These are phyloP conservation scores for Eucalyptus erythrocorys DNA, from an alignment of 345 rosid genomes.

Conservation along the genomic window DNA sequence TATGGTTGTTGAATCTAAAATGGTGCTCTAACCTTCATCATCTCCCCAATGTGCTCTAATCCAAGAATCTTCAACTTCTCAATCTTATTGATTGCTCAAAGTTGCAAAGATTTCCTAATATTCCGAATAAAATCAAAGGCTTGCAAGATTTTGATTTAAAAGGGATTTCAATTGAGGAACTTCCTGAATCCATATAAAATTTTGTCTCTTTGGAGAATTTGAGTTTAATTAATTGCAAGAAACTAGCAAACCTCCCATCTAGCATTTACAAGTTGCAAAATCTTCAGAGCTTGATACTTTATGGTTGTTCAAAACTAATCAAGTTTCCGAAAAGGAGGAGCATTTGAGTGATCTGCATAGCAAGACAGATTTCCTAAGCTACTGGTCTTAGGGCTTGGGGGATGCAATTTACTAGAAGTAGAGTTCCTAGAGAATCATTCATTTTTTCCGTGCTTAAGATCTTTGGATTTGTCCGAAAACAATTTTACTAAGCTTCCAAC, in stretches of 20 bases:
- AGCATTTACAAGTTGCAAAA: neutral
- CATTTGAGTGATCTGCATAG: neutral
- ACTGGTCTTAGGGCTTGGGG: fast-evolving
- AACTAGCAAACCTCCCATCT: neutral
- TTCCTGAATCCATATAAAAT: neutral
- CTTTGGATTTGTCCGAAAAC: fast-evolving
- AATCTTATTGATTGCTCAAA: neutral
- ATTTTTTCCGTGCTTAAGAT: fast-evolving
- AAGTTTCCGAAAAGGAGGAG: neutral
- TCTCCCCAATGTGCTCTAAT: fast-evolving
- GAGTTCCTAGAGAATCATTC: neutral
- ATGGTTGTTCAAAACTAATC: neutral
- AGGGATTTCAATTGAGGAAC: neutral
- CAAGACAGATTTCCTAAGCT: neutral
- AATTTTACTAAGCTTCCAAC: neutral
- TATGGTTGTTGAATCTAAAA: fast-evolving
- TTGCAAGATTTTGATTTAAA: neutral
- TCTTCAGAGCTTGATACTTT: fast-evolving
- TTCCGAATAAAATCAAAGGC: neutral
- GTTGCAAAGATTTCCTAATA: neutral
- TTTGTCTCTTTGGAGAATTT: neutral
- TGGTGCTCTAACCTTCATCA: neutral
- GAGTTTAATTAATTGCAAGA: neutral
- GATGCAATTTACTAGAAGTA: neutral
- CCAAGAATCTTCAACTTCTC: neutral